A percentile compares a stretch with the other conserved stretches of the same genome.
Evolutionary conservation across 2,329 filamentous ascomycete genomes (phyloP).

Genomic region (Fusarium robinianum): DNA sequence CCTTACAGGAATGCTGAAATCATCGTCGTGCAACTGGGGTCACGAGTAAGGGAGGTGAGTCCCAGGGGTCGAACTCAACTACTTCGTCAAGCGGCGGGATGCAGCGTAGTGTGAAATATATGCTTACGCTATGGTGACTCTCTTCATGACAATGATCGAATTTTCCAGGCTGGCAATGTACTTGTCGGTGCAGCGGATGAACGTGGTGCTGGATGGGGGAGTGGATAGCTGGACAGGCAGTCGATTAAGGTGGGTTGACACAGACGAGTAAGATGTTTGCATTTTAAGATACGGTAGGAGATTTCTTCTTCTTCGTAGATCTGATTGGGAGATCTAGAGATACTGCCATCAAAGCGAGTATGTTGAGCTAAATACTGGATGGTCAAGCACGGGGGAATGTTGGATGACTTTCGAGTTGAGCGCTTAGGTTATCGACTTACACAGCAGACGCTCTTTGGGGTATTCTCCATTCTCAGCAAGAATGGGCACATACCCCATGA

Average conservation of each 20-base stretch:
- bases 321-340: conserved; percentile 25
- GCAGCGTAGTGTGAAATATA: conserved; percentile 37
- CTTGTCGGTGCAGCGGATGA: conserved; percentile 30
- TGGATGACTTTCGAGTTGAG: too few relatives aligned
- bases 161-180: conserved; percentile 36
- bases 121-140: conserved; percentile 36
- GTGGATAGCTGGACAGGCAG: conserved; percentile 19
- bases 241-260: conserved; percentile 31
- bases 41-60: conserved; percentile 34
- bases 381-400: too few relatives aligned
- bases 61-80: conserved; percentile 36
- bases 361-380: conserved; percentile 1
- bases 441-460: too few relatives aligned
- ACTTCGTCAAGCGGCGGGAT: conserved; percentile 31
- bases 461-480: too few relatives aligned
- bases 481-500: too few relatives aligned
- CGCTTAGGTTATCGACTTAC: too few relatives aligned
- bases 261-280: conserved; percentile 25
- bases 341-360: not conserved
- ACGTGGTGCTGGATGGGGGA: conserved; percentile 30
- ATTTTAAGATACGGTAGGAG: conserved; percentile 26
- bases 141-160: conserved; percentile 35
- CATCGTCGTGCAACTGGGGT: conserved; percentile 36
- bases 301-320: conserved; percentile 23
- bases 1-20: conserved; percentile 31